Evolutionary conservation across 2,329 filamentous ascomycete species (phyloP).

Genomic region (Westerdykella sp.): DNA sequence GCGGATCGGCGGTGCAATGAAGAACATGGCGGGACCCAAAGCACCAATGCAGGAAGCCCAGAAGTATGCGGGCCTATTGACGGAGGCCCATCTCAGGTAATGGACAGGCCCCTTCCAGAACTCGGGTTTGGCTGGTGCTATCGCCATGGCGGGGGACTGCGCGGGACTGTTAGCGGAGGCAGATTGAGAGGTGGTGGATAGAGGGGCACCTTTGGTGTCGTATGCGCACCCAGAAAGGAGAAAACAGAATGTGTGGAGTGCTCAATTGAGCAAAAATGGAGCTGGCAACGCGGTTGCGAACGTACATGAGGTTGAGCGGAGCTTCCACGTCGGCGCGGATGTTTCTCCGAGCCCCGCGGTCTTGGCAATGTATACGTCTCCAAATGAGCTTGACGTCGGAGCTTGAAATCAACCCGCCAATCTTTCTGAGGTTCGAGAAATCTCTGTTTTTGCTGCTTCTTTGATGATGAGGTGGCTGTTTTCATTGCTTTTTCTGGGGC

Average conservation of each 20-base stretch:
- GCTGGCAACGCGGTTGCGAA: background rate
- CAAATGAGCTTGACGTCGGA: conserved; percentile 18
- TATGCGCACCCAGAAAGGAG: background rate
- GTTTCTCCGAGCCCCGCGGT: conserved; percentile 20
- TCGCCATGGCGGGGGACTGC: conserved; percentile 52
- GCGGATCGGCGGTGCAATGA: conserved; percentile 69
- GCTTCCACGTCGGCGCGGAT: conserved; percentile 3
- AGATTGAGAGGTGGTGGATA: background rate
- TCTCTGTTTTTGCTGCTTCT: conserved; percentile 63
- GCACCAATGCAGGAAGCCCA: conserved; percentile 72
- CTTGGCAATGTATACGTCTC: conserved; percentile 38
- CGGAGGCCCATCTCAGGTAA: conserved; percentile 82
- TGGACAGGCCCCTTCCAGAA: conserved; percentile 82
- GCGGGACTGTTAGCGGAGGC: background rate
- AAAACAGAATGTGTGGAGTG: background rate
- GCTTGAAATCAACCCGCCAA: background rate
- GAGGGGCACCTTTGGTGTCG: background rate
- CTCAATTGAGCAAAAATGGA: background rate
- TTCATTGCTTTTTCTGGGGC: conserved; percentile 62
- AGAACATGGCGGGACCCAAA: conserved; percentile 63
- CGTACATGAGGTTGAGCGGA: background rate
- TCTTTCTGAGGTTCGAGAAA: conserved; percentile 59
- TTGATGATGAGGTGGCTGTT: conserved; percentile 67
- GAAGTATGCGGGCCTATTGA: conserved; percentile 87
- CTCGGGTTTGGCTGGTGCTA: conserved; percentile 36